Evolutionary conservation across 441 rosid species (phyloP).

Genomic region (Macaranga tanarius): DNA sequence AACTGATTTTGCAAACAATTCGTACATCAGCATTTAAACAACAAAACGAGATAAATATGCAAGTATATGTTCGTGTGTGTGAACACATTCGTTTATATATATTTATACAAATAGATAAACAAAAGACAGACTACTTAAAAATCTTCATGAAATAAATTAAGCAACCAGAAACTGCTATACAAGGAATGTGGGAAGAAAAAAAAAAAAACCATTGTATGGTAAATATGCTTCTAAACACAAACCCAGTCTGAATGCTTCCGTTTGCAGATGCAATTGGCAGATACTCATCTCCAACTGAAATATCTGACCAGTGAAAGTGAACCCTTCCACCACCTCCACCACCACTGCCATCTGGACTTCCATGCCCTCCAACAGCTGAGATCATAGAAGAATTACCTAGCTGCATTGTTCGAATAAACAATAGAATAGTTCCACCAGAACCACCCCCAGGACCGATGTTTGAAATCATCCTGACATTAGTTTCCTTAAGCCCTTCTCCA

Average conservation of each 20-base stretch:
- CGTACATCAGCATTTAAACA: constrained; percentile 8
- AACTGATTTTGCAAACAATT: constrained; percentile 17
- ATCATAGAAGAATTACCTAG: constrained; percentile 57
- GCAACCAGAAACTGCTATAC: neutral
- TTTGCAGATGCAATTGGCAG: constrained; percentile 71
- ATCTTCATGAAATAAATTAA: neutral
- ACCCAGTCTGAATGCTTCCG: constrained; percentile 76
- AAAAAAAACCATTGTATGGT: constrained; percentile 1
- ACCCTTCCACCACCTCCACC: constrained; percentile 97
- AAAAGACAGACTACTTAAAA: neutral
- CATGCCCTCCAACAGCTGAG: constrained; percentile 81
- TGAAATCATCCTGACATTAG: constrained; percentile 34
- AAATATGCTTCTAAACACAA: constrained; percentile 28
- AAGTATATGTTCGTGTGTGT: neutral
- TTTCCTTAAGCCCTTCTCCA: constrained; percentile 45
- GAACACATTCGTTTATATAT: neutral
- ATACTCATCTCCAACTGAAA: constrained; percentile 79
- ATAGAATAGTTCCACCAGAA: constrained; percentile 89
- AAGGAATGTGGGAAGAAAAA: constrained; percentile 6
- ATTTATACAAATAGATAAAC: neutral
- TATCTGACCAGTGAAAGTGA: constrained; percentile 89
- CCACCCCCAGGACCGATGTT: constrained; percentile 88
- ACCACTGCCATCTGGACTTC: constrained; percentile 78
- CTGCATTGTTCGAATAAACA: constrained; percentile 56
- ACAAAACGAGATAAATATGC: neutral